phyloP scores from a whole-genome alignment of 371 early-diverging fungal species.

The Nematocida parisii region DNA sequence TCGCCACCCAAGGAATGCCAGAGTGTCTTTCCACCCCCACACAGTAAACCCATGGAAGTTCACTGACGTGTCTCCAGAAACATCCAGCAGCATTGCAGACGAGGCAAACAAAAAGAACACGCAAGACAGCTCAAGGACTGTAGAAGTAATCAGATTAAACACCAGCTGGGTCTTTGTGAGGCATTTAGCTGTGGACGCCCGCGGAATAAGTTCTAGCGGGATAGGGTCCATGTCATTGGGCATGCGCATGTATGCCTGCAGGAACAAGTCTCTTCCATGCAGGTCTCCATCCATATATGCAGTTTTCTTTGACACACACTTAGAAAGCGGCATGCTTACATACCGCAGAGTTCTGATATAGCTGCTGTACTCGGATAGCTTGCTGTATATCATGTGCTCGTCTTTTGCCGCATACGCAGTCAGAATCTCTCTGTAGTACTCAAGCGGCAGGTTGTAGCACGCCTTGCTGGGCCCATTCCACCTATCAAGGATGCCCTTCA shows the following conservation, averaged over 20 bases:
- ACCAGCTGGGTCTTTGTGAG: constrained; percentile 6
- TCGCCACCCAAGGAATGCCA: constrained; percentile 4
- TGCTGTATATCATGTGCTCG: not conserved
- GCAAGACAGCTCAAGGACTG: not conserved
- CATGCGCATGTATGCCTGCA: not conserved
- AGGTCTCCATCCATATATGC: not conserved
- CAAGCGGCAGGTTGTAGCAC: constrained; percentile 7
- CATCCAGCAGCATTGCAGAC: not conserved
- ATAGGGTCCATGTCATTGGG: not conserved
- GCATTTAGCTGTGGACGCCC: not conserved
- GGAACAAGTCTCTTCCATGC: not conserved
- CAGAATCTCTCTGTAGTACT: constrained; percentile 15
- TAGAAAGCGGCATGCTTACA: constrained; percentile 18
- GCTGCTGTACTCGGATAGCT: constrained; percentile 5
- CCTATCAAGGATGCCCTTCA: constrained; percentile 6
- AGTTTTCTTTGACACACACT: constrained; percentile 1
- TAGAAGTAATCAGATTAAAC: constrained; percentile 1
- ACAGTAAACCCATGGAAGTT: not conserved
- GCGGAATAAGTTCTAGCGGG: not conserved
- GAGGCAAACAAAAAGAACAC: constrained; percentile 25
- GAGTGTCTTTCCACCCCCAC: not conserved
- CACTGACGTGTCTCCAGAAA: not conserved
- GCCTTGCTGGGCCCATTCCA: not conserved
- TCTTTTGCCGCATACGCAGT: not conserved
- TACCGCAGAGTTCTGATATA: constrained; percentile 4